These are phyloP conservation scores for Exophiala mesophila DNA, from an alignment of 2,329 filamentous ascomycete genomes.

Conservation along the genomic window DNA sequence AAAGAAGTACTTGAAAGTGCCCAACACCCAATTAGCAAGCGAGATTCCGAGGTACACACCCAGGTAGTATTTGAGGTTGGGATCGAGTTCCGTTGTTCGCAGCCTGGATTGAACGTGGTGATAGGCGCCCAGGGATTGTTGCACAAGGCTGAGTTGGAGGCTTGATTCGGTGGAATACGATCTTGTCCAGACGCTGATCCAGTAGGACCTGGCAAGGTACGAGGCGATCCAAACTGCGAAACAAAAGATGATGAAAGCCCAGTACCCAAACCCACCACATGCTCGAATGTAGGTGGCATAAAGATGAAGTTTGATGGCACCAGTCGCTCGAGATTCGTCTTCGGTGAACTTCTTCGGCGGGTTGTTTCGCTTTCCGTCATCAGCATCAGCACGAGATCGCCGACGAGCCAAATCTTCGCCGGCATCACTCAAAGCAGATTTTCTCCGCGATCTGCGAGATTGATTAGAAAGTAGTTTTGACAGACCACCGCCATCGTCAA, in stretches of 20 bases:
- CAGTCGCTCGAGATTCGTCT: constrained; percentile 67
- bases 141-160: constrained; percentile 8
- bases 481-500: constrained; percentile 41
- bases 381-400: constrained; percentile 18
- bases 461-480: constrained; percentile 41
- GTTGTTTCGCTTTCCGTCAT: constrained; percentile 36
- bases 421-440: constrained; percentile 15
- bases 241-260: constrained; percentile 20
- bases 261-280: constrained; percentile 53
- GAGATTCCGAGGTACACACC: constrained; percentile 62
- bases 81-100: constrained; percentile 15
- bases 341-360: constrained; percentile 66
- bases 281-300: constrained; percentile 64
- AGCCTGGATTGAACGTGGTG: constrained; percentile 18
- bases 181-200: constrained; percentile 45
- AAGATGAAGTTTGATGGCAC: constrained; percentile 62
- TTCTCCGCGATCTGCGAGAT: constrained; percentile 20
- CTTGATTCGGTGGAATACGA: constrained; percentile 29
- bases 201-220: constrained; percentile 37
- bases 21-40: constrained; percentile 48
- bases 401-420: constrained; percentile 13
- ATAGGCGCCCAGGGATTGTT: constrained; percentile 19
- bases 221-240: constrained; percentile 23
- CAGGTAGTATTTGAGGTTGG: constrained; percentile 59
- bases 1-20: constrained; percentile 59